A percentile compares a stretch with the other conserved stretches of the same genome.
Conservation (phyloP, 768 basidiomycete species). For the Xerocomellus chrysenteron region DNA sequence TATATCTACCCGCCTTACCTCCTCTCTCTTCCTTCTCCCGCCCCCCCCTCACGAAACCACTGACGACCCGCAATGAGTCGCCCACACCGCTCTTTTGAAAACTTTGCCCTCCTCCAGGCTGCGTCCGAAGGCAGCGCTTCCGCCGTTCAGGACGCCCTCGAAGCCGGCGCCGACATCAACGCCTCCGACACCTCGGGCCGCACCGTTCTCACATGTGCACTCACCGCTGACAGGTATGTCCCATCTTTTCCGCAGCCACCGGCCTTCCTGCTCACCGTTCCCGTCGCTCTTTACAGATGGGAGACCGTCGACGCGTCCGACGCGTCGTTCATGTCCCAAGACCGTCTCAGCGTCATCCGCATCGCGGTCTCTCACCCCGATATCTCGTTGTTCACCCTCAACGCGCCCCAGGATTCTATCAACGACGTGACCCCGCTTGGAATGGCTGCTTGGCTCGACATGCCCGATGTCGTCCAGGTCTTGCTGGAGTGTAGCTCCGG, state of each 20-base stretch:
- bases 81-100: constrained; percentile 40
- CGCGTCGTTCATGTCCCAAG: constrained; percentile 62
- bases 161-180: constrained; percentile 67
- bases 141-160: constrained; percentile 52
- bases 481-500: constrained; percentile 65
- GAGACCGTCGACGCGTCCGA: constrained; percentile 64
- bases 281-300: constrained; percentile 47
- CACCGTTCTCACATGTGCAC: constrained; percentile 63
- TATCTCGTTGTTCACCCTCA: constrained; percentile 67
- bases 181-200: constrained; percentile 58
- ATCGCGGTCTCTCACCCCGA: constrained; percentile 54
- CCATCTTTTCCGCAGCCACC: not conserved
- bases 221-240: constrained; percentile 69
- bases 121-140: constrained; percentile 57
- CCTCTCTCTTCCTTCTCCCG: not conserved
- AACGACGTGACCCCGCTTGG: constrained; percentile 76
- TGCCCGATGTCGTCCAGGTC: constrained; percentile 55
- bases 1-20: constrained; percentile 20
- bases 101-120: constrained; percentile 48
- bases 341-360: constrained; percentile 57
- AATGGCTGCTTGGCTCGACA: constrained; percentile 76
- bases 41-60: constrained; percentile 26
- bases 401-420: constrained; percentile 68
- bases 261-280: constrained; percentile 3
- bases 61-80: constrained; percentile 38